Evolutionary conservation across 306 rosid species (phyloP).

Genomic region (Castanea mollissima): DNA sequence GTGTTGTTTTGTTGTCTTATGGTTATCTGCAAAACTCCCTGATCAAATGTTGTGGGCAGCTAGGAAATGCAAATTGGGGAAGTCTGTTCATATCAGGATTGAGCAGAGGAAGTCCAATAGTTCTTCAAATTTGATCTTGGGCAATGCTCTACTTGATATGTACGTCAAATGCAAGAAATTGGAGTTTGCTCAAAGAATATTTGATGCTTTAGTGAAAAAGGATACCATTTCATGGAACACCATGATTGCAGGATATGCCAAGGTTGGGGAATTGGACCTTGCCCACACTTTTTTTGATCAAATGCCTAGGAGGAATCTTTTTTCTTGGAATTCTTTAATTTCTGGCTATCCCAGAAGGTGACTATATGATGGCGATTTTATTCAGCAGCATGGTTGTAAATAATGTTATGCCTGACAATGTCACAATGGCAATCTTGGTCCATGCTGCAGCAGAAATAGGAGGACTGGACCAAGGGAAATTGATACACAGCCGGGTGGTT

Average conservation of each 20-base stretch:
- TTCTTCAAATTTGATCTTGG: conserved; percentile 46
- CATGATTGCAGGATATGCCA: conserved; percentile 46
- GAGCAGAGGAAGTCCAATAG: conserved; percentile 33
- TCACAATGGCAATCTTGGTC: conserved; percentile 43
- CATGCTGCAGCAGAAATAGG: conserved; percentile 51
- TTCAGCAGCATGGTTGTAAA: conserved; percentile 30
- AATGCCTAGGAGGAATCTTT: conserved; percentile 46
- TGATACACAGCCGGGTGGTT: conserved; percentile 42
- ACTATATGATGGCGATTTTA: conserved; percentile 25
- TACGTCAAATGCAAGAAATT: conserved; percentile 45
- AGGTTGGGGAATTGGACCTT: conserved; percentile 46
- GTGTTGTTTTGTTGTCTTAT: conserved; percentile 39
- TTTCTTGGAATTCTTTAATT: conserved; percentile 63
- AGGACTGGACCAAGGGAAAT: conserved; percentile 47
- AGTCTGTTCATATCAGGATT: conserved; percentile 61
- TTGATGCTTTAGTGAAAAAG: conserved; percentile 33
- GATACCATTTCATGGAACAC: conserved; percentile 58
- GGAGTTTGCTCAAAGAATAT: conserved; percentile 30
- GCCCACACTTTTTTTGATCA: conserved; percentile 38
- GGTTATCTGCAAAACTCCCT: conserved; percentile 49
- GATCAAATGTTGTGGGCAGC: conserved; percentile 37
- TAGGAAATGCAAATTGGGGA: conserved; percentile 42
- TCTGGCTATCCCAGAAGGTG: conserved; percentile 39
- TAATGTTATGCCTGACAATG: conserved; percentile 39
- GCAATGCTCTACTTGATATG: conserved; percentile 59